Base-by-base conservation (phyloP, 768 basidiomycete species). In the Rhodotorula graminis region DNA sequence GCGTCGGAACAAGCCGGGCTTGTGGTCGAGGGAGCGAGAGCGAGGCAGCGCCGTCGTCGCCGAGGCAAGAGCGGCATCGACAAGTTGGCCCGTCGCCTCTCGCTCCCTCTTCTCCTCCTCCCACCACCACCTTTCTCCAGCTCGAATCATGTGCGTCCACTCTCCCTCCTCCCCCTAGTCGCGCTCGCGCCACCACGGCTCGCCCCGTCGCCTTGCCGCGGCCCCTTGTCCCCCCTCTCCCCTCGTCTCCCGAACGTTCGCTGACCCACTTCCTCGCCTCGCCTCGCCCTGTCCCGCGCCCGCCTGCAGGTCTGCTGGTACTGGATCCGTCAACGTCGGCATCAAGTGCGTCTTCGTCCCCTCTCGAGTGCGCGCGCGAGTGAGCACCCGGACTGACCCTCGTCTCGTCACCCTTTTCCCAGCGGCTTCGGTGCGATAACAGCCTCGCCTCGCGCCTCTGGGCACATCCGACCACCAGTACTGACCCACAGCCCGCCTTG, bases 241-340 rank as follows among this genome's bases (percentile, higher is more conserved):
- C n/a, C 58, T 50, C 59, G 50, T 50, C 57, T 47, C n/a, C 53
- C 44, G 12, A 19, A 40, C 53, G 42, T 7, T 31, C 59, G 11
- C 57, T 50, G 25, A 44, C 59, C 37, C 44, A 14, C 15, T 44
- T 44, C 4, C 44, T 12, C 44, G 44, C 31, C 11, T 59, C 56
- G 18, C 66, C 49, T 3, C 21, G 3, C 65, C 49, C 12, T 49
- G 11, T 37, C 16, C 33, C 7, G 29, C 2, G 25, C 23, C 6
- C 6, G 27, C n/a, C 1, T 61, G 31, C 61, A 72, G 71, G 71
- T 72, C 71, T 72, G 71, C 71, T 69, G 71, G 55, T 21, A 49
- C 68, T 53, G 71, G 71, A 37, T 68, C 84, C 82, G 88, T 92
- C 84, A 90, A 91, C 84, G 92, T 93, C 82, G 93, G 93, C 79